Conservation (phyloP, 331 rosid genomes). For the Malus hybrid region DNA sequence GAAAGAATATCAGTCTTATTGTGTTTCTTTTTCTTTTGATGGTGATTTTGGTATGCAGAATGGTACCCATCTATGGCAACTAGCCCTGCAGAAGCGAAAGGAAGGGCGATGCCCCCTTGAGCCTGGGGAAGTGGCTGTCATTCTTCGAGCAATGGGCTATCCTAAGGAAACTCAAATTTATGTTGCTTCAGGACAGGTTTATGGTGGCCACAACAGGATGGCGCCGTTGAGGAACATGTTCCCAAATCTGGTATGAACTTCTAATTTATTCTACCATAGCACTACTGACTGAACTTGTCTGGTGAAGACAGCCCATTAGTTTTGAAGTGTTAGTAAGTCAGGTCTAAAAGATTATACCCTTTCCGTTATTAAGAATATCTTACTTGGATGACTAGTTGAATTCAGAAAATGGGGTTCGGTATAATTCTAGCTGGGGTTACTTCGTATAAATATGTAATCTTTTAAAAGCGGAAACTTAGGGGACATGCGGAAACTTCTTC, state of each 20-base stretch:
- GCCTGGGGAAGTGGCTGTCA: constrained; percentile 98
- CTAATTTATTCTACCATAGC: background rate
- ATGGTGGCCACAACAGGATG: constrained; percentile 99
- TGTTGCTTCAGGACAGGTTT: constrained; percentile 99
- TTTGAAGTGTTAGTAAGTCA: background rate
- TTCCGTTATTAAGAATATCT: background rate
- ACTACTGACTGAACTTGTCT: background rate
- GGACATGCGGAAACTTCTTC: background rate
- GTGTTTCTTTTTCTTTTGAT: constrained; percentile 1
- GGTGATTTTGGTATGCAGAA: constrained; percentile 51
- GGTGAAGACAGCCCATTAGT: background rate
- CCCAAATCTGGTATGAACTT: constrained; percentile 66
- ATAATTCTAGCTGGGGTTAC: background rate
- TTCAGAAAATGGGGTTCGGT: background rate
- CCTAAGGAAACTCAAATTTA: constrained; percentile 97
- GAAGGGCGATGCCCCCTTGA: constrained; percentile 99
- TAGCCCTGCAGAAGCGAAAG: constrained; percentile 97
- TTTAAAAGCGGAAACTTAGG: background rate
- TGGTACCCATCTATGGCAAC: constrained; percentile 98
- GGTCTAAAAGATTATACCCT: background rate
- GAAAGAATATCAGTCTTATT: background rate
- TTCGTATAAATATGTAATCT: background rate
- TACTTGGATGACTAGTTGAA: background rate
- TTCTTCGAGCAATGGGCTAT: constrained; percentile 99
- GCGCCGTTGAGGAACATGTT: constrained; percentile 96